Evolutionary conservation across 2,329 filamentous ascomycete species (phyloP).

Genomic region (Neurospora sp.): DNA sequence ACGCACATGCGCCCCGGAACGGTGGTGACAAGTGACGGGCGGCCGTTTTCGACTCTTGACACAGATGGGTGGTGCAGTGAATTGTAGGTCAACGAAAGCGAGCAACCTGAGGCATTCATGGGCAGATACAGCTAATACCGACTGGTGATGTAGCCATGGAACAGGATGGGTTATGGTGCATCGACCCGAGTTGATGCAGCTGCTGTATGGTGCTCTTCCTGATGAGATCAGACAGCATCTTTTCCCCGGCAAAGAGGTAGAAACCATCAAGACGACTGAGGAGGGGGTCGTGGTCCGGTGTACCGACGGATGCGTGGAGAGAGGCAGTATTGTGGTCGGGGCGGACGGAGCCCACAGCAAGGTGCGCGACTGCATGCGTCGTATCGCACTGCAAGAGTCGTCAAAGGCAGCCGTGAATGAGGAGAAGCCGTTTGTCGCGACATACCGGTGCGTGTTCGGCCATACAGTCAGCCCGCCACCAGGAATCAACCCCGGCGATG

Average conservation of each 20-base stretch:
- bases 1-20: not conserved
- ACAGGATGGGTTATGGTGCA: constrained; percentile 4
- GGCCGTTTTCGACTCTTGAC: not conserved
- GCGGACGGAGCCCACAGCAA: constrained; percentile 8
- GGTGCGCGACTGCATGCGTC: constrained; percentile 1
- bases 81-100: not conserved
- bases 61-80: not conserved
- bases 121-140: not conserved
- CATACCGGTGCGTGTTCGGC: constrained; percentile 4
- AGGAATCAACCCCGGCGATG: not conserved
- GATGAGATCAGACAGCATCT: not conserved
- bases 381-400: not conserved
- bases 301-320: constrained; percentile 2
- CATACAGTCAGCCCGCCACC: not conserved
- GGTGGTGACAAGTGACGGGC: not conserved
- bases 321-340: constrained; percentile 5
- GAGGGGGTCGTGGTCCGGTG: constrained; percentile 2
- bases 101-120: not conserved
- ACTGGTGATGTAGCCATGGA: not conserved
- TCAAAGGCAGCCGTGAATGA: constrained; percentile 2
- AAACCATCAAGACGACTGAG: not conserved
- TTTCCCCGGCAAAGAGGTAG: constrained; percentile 1
- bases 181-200: constrained; percentile 2
- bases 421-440: constrained; percentile 12
- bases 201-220: constrained; percentile 1